These are phyloP conservation scores for Teratosphaeria destructans DNA, from an alignment of 2,329 filamentous ascomycete species.

Conservation along the genomic window DNA sequence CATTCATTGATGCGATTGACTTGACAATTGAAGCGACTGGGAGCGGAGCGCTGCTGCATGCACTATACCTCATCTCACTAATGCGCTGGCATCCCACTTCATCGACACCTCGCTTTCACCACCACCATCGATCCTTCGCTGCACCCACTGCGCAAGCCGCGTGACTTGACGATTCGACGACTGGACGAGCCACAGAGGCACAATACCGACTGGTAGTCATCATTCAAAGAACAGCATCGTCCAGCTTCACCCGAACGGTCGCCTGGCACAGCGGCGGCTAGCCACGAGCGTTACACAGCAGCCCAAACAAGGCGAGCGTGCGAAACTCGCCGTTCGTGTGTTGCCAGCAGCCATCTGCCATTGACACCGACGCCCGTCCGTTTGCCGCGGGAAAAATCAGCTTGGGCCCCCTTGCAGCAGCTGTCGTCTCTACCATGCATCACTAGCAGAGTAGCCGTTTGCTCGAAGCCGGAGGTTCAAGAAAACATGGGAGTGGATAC, in stretches of 20 bases:
- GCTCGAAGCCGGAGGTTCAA: not conserved
- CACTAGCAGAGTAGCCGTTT: not conserved
- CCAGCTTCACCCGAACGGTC: not conserved
- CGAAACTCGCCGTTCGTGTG: not conserved
- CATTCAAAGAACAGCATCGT: not conserved
- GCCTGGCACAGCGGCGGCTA: not conserved
- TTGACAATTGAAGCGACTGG: not conserved
- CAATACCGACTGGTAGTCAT: not conserved
- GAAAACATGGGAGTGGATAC: conserved; percentile 33
- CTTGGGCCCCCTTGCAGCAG: not conserved
- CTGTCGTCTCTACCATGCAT: not conserved
- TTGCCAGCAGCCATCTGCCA: not conserved
- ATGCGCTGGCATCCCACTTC: not conserved
- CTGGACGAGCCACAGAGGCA: not conserved
- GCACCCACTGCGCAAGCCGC: not conserved
- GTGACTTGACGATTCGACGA: not conserved
- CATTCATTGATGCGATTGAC: not conserved
- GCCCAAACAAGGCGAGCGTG: not conserved
- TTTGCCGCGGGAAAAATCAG: not conserved
- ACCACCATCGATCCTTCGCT: not conserved
- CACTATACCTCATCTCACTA: not conserved
- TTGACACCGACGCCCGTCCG: not conserved
- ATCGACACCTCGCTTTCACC: not conserved
- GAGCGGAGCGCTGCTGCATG: not conserved
- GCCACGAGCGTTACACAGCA: not conserved